Evolutionary conservation across 2,329 filamentous ascomycete species (phyloP).

Genomic region (Tolypocladium pustulatum): DNA sequence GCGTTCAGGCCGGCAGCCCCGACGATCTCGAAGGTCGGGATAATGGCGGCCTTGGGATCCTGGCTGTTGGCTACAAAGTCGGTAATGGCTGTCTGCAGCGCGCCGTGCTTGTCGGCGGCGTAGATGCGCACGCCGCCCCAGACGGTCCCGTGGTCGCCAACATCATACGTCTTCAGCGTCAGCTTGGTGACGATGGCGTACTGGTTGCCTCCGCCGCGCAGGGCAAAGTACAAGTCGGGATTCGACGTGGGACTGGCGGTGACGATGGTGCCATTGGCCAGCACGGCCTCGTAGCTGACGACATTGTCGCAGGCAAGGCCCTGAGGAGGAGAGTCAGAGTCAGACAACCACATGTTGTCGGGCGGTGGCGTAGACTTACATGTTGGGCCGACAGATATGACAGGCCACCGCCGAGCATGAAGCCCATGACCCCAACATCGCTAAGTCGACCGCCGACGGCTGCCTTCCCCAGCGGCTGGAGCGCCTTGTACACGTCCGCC

Average conservation of each 20-base stretch:
- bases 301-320: slow-evolving; percentile 15
- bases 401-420: slow-evolving; percentile 41
- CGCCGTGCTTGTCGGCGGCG: slow-evolving; percentile 15
- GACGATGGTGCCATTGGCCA: slow-evolving; percentile 36
- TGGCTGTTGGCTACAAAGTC: slow-evolving; percentile 48
- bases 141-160: slow-evolving; percentile 26
- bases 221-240: slow-evolving; percentile 38
- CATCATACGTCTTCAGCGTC: slow-evolving; percentile 28
- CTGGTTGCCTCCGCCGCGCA: slow-evolving; percentile 47
- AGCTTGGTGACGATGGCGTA: slow-evolving; percentile 40
- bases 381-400: slow-evolving; percentile 40
- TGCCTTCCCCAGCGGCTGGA: slow-evolving; percentile 30
- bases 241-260: slow-evolving; percentile 30
- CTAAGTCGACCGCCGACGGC: slow-evolving; percentile 33
- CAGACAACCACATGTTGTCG: slow-evolving; percentile 9
- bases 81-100: slow-evolving; percentile 34
- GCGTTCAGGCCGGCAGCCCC: slow-evolving; percentile 15
- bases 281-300: slow-evolving; percentile 38
- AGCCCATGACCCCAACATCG: slow-evolving; percentile 37
- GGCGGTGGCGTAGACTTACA: slow-evolving; percentile 27
- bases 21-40: slow-evolving; percentile 37
- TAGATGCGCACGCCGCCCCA: slow-evolving; percentile 31
- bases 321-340: slow-evolving; percentile 22
- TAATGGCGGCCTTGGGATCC: slow-evolving; percentile 50
- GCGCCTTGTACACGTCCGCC: slow-evolving; percentile 26